phyloP scores from a whole-genome alignment of 352 stramenopile genomes.

The Phytophthora chlamydospora region DNA sequence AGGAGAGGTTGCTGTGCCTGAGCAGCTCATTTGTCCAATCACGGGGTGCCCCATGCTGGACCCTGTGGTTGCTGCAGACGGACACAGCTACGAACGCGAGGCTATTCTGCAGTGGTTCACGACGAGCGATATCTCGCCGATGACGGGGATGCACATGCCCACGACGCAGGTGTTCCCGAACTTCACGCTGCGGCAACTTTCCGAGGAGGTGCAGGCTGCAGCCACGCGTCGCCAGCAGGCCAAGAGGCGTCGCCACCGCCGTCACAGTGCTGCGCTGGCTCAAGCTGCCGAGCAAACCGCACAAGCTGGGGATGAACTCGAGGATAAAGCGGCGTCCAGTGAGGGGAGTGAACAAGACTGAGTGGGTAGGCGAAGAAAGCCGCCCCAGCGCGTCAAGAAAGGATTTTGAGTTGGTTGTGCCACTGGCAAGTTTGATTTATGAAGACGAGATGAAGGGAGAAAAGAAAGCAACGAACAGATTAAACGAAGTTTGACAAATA shows the following conservation, averaged over 20 bases:
- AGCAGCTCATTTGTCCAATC: conserved; percentile 93
- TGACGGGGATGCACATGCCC: conserved; percentile 75
- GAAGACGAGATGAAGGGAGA: conserved; percentile 9
- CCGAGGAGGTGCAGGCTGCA: conserved; percentile 58
- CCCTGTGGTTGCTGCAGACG: conserved; percentile 96
- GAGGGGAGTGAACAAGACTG: conserved; percentile 30
- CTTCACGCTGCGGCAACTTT: conserved; percentile 72
- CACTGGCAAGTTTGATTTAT: conserved; percentile 35
- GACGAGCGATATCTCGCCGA: conserved; percentile 79
- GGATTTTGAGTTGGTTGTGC: conserved; percentile 26
- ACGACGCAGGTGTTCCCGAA: conserved; percentile 83
- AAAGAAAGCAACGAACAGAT: no score
- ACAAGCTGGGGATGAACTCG: conserved; percentile 12
- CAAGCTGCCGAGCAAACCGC: conserved; percentile 11
- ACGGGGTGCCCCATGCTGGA: conserved; percentile 95
- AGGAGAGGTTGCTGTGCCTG: conserved; percentile 39
- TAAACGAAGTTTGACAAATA: no score
- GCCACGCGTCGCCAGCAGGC: conserved; percentile 33
- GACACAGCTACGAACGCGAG: conserved; percentile 97
- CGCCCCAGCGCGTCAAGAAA: conserved; percentile 11
- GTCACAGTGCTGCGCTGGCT: conserved; percentile 14
- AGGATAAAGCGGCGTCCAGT: conserved; percentile 31
- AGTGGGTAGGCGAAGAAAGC: conserved; percentile 10
- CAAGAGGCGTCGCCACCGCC: conserved; percentile 13
- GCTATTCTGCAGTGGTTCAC: conserved; percentile 95